Evolutionary conservation across 2,329 filamentous ascomycete genomes (phyloP).

Genomic region (Fusarium continuum): DNA sequence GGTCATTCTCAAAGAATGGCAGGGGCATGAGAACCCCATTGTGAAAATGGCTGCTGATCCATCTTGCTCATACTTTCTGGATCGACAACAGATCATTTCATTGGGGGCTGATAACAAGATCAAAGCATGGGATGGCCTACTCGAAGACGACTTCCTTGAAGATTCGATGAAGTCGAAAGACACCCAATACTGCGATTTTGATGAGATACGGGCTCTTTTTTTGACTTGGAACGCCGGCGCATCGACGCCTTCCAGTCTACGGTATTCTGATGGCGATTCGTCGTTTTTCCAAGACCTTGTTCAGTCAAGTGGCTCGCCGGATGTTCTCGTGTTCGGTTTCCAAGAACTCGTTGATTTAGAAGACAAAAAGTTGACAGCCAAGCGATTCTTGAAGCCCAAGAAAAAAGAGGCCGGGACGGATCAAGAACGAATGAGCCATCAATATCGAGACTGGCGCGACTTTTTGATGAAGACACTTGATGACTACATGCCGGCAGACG

Average conservation of each 20-base stretch:
- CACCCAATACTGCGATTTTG: constrained; percentile 83
- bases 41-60: constrained; percentile 79
- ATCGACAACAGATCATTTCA: constrained; percentile 84
- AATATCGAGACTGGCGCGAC: constrained; percentile 96
- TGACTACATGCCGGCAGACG: constrained; percentile 79
- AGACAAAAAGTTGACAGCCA: constrained; percentile 97
- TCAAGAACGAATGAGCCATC: constrained; percentile 93
- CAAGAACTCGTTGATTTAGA: constrained; percentile 98
- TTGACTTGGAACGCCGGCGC: constrained; percentile 98
- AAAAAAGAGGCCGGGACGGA: constrained; percentile 83
- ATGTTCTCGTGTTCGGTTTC: constrained; percentile 95
- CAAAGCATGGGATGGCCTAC: constrained; percentile 88
- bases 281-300: constrained; percentile 85
- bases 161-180: constrained; percentile 86
- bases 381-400: constrained; percentile 90
- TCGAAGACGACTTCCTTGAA: constrained; percentile 96
- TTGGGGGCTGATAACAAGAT: constrained; percentile 88
- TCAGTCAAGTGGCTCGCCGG: constrained; percentile 78
- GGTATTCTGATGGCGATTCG: constrained; percentile 74
- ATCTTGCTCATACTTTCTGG: constrained; percentile 85
- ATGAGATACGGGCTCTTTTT: constrained; percentile 80
- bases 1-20: constrained; percentile 94
- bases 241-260: constrained; percentile 85
- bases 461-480: constrained; percentile 85
- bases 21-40: constrained; percentile 85